Conservation (phyloP, 2,329 filamentous ascomycete genomes). For the Cephalotrichum gorgonifer region DNA sequence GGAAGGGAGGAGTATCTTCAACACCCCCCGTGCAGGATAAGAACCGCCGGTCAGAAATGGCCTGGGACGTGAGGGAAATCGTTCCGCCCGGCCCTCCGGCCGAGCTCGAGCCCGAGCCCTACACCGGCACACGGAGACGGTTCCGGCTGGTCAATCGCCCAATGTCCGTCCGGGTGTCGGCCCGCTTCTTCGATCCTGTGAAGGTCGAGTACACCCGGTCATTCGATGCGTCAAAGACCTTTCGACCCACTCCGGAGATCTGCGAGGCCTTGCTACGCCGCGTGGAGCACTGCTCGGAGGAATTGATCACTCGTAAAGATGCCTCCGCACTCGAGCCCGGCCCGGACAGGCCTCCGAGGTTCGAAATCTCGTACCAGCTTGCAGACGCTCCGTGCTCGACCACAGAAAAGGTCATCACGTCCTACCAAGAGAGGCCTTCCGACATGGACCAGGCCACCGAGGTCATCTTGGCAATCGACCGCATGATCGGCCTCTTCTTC, state of each 20-base stretch:
- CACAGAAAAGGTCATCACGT: conserved; percentile 32
- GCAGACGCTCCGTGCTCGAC: conserved; percentile 19
- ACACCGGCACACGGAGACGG: conserved; percentile 16
- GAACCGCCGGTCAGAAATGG: neutral
- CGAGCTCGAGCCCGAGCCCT: neutral
- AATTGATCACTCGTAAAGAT: conserved; percentile 43
- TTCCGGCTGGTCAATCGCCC: conserved; percentile 16
- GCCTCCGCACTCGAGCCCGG: conserved; percentile 29
- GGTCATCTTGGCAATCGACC: conserved; percentile 35
- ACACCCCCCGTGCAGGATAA: neutral
- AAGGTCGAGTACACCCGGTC: conserved; percentile 31
- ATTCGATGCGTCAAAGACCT: conserved; percentile 33
- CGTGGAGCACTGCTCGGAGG: conserved; percentile 39
- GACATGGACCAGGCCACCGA: conserved; percentile 33
- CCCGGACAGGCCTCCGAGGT: conserved; percentile 33
- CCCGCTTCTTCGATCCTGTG: conserved; percentile 34
- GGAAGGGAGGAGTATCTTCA: neutral
- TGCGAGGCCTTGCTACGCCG: conserved; percentile 38
- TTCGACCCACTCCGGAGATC: conserved; percentile 33
- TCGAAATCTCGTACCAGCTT: conserved; percentile 37
- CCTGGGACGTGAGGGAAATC: conserved; percentile 7
- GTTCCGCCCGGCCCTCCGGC: conserved; percentile 6
- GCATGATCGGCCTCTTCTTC: conserved; percentile 39
- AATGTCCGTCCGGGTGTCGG: conserved; percentile 31
- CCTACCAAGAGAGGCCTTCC: conserved; percentile 37